Base-by-base conservation (phyloP, 345 rosid species). In the Gossypium arboreum region DNA sequence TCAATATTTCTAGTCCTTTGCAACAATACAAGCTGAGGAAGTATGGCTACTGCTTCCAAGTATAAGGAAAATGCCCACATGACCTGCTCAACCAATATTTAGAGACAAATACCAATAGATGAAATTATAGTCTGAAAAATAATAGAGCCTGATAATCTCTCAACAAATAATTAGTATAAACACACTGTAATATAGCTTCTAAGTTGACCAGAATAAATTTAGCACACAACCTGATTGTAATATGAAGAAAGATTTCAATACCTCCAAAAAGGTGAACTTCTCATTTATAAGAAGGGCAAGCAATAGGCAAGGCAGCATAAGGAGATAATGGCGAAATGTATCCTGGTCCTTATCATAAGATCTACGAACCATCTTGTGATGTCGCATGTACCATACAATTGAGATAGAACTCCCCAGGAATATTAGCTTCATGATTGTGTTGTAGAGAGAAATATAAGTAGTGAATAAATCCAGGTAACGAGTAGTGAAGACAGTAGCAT, bases 311-410 rank as follows among this genome's bases (percentile, higher is more conserved):
- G 98, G 98, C 25, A 90, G 66, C 9, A 86, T 62, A 57, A 89
- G 91, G 75, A 89, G 81, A 81, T 76, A 79, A 79, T 89, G 90
- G n/a, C 91, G 88, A 71, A 92, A 91, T 12, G 96, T 90, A 77
- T 89, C 96, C 73, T 92, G 94, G 63, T 84, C 92, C 71, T 79
- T 91, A 56, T 91, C 92, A 50, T 94, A 90, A 71, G 98, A 90
- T 79, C 93, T 83, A 16, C 84, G 83, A 47, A 92, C 97, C 39
- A 88, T 76, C 84, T 87, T 92, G 76, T 92, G 97, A 77, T 77
- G 77, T 82, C 86, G 86, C 73, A 94, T 94, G 78, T 94, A 94
- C 98, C 97, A 94, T 76, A 94, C 92, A 67, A 94, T 92, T 1
- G 90, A 92, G 70, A 87, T 83, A 1, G 98, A 89, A 81, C 94